Evolutionary conservation across 768 basidiomycete species (phyloP).

Genomic region (Kondoa malvinella): DNA sequence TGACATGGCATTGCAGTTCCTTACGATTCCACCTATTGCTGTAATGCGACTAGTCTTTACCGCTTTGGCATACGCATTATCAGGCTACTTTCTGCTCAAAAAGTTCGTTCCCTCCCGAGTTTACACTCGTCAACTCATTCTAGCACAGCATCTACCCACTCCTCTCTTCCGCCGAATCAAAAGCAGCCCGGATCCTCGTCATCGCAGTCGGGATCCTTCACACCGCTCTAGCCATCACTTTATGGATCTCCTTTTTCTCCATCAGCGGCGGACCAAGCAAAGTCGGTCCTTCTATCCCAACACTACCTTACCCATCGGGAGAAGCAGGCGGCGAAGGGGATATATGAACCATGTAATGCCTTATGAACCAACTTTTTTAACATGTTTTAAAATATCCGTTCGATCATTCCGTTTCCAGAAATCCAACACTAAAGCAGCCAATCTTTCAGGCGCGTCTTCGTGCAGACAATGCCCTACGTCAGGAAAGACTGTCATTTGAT

Average conservation of each 20-base stretch:
- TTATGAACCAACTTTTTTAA: conserved; percentile 45
- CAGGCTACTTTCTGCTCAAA: conserved; percentile 66
- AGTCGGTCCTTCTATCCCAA: not conserved
- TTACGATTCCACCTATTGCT: conserved; percentile 71
- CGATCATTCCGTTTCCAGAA: conserved; percentile 84
- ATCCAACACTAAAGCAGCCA: conserved; percentile 64
- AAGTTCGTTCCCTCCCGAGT: conserved; percentile 33
- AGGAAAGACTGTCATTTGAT: conserved; percentile 73
- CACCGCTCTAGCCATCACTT: conserved; percentile 58
- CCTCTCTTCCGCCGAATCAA: conserved; percentile 63
- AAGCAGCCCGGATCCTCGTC: conserved; percentile 67
- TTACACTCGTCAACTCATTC: conserved; percentile 4
- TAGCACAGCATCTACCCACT: conserved; percentile 60
- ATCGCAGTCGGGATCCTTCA: conserved; percentile 59
- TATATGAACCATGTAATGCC: not conserved
- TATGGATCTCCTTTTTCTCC: conserved; percentile 63
- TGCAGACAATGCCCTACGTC: conserved; percentile 87
- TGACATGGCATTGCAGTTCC: conserved; percentile 31
- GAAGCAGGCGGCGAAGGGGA: not conserved
- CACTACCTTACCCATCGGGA: not conserved
- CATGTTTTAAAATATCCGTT: conserved; percentile 39
- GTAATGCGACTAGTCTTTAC: conserved; percentile 68
- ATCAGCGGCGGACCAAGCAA: conserved; percentile 17
- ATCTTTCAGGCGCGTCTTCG: conserved; percentile 72
- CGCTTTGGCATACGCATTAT: conserved; percentile 52